Evolutionary conservation across 2,329 filamentous ascomycete genomes (phyloP).

Genomic region (Calonectria henricotiae): DNA sequence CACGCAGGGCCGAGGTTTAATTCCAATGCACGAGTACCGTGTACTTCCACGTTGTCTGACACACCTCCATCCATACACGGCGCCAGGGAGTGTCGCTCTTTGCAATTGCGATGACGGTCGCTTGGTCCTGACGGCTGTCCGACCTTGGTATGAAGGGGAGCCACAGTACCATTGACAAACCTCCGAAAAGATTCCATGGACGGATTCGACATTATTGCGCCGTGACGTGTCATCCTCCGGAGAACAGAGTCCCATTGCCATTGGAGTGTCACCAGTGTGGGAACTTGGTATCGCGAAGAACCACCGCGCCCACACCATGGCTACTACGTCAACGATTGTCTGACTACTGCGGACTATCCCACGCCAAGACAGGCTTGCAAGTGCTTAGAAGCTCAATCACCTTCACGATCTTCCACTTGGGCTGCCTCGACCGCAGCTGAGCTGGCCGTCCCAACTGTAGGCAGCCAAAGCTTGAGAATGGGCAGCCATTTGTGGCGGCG

Average conservation of each 20-base stretch:
- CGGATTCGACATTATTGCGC: slow-evolving; percentile 25
- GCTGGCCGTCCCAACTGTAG: neutral
- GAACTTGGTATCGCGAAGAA: slow-evolving; percentile 6
- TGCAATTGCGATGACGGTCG: slow-evolving; percentile 7
- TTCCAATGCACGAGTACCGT: slow-evolving; percentile 23
- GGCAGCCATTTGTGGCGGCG: slow-evolving; percentile 16
- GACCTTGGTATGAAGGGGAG: neutral
- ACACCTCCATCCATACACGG: neutral
- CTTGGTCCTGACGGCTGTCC: neutral
- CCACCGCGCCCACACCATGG: neutral
- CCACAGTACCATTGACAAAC: neutral
- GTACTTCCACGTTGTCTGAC: slow-evolving; percentile 10
- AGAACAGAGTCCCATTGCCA: neutral
- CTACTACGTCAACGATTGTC: slow-evolving; percentile 15
- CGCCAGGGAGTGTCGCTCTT: neutral
- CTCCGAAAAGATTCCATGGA: neutral
- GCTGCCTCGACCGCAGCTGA: neutral
- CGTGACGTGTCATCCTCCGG: slow-evolving; percentile 18
- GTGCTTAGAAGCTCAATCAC: neutral
- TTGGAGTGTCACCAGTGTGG: neutral
- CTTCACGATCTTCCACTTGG: slow-evolving; percentile 7
- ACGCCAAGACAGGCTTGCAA: slow-evolving; percentile 7
- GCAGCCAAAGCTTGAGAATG: neutral
- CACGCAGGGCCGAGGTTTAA: slow-evolving; percentile 20
- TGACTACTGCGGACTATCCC: slow-evolving; percentile 18